Evolutionary conservation across 2,329 filamentous ascomycete species (phyloP).

Genomic region (Monilinia fructigena): DNA sequence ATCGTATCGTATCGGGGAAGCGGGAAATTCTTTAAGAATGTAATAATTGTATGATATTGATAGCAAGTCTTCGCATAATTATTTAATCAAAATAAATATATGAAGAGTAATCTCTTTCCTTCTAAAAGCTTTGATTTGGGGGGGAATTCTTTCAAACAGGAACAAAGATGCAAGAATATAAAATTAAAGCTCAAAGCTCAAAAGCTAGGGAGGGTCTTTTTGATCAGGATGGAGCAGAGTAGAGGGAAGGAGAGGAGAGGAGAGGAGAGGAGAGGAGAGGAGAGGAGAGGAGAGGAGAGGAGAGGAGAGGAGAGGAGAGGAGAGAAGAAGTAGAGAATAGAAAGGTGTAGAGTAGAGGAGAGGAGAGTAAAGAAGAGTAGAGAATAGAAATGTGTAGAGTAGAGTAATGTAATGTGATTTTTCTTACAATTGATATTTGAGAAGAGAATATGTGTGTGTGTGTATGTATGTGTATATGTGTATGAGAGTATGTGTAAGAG

Average conservation of each 20-base stretch:
- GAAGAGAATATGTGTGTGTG: slow-evolving; percentile 1
- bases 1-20: slow-evolving; percentile 9
- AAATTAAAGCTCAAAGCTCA: slow-evolving; percentile 5
- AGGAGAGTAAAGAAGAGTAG: too few relatives aligned
- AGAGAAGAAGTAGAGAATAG: too few relatives aligned
- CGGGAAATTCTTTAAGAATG: slow-evolving; percentile 2
- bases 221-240: too few relatives aligned
- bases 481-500: too few relatives aligned
- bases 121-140: background rate
- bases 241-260: too few relatives aligned
- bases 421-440: slow-evolving; percentile 24
- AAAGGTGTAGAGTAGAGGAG: too few relatives aligned
- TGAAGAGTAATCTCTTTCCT: background rate
- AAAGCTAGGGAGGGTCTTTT: too few relatives aligned
- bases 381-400: too few relatives aligned
- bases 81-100: background rate
- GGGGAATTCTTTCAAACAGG: slow-evolving; percentile 9
- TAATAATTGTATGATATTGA: slow-evolving; percentile 1
- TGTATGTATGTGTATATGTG: too few relatives aligned
- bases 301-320: too few relatives aligned
- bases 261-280: too few relatives aligned
- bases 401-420: background rate
- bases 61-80: slow-evolving; percentile 9
- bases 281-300: too few relatives aligned
- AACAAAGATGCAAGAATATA: slow-evolving; percentile 4